A percentile compares a stretch with the other conserved stretches of the same genome.
These are phyloP conservation scores for Tolypocladium capitatum DNA, from an alignment of 2,329 filamentous ascomycete species.

Conservation along the genomic window DNA sequence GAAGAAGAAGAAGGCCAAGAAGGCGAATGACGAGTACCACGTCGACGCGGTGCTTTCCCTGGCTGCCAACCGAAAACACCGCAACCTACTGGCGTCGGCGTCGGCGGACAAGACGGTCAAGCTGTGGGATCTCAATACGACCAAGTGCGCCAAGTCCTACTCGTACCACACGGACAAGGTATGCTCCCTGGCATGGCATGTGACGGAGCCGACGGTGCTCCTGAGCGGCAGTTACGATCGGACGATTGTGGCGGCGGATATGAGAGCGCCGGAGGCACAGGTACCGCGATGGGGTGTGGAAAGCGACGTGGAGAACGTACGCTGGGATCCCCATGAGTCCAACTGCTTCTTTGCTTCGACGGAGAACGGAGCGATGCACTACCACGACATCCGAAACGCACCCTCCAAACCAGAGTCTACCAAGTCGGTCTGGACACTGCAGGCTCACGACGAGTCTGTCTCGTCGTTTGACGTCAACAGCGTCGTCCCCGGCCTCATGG, in stretches of 20 bases:
- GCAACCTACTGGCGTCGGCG: constrained; percentile 85
- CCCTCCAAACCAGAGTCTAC: constrained; percentile 59
- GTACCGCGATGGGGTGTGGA: constrained; percentile 83
- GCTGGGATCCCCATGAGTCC: constrained; percentile 84
- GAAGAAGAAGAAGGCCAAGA: constrained; percentile 68
- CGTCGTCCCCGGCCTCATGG: constrained; percentile 81
- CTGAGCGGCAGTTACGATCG: constrained; percentile 92
- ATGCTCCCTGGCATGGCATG: constrained; percentile 90
- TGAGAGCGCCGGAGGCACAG: constrained; percentile 79
- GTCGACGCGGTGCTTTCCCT: constrained; percentile 87
- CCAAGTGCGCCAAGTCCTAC: constrained; percentile 91
- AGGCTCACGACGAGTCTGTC: constrained; percentile 86
- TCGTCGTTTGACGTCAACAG: constrained; percentile 89
- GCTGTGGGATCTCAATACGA: constrained; percentile 89
- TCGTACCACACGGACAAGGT: constrained; percentile 95
- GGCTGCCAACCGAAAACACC: constrained; percentile 82
- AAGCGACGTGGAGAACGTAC: constrained; percentile 83
- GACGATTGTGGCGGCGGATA: constrained; percentile 87
- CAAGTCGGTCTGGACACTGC: constrained; percentile 85
- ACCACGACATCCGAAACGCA: constrained; percentile 71
- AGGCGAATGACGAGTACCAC: constrained; percentile 81
- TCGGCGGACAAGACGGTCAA: constrained; percentile 97
- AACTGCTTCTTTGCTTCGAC: constrained; percentile 96
- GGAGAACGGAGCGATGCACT: constrained; percentile 82
- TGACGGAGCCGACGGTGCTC: constrained; percentile 72